Percentiles rank a stretch among this genome's conserved stretches.
phyloP scores from a whole-genome alignment of 371 early-diverging fungal genomes.

The Saksenaea vasiformis region DNA sequence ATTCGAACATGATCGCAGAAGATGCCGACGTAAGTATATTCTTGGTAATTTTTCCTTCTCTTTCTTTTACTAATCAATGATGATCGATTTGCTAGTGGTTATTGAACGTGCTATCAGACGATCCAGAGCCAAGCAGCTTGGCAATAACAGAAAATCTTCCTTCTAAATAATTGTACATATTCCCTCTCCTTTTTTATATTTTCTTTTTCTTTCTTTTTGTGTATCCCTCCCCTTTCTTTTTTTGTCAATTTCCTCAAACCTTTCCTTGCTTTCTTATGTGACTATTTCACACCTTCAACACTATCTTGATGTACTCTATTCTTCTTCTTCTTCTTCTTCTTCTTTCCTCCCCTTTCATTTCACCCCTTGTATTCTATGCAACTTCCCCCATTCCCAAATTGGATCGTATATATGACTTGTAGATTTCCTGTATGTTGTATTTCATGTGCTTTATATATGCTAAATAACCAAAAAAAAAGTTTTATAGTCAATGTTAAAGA shows the following conservation, averaged over 20 bases:
- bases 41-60: background rate
- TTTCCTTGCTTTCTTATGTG: conserved; percentile 13
- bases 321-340: background rate
- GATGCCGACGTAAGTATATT: conserved; percentile 36
- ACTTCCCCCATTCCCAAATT: background rate
- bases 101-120: conserved; percentile 8
- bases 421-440: conserved; percentile 3
- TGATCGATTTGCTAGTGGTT: background rate
- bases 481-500: background rate
- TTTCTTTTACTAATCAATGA: background rate
- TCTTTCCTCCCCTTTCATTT: background rate
- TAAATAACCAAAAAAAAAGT: background rate
- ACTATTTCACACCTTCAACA: conserved; percentile 4
- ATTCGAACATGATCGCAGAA: conserved; percentile 25
- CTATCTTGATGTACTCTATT: conserved; percentile 2
- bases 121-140: background rate
- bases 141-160: background rate
- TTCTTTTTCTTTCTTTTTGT: background rate
- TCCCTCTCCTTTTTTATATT: background rate
- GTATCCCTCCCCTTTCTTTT: background rate
- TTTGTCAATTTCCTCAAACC: conserved; percentile 2
- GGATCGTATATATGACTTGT: conserved; percentile 4
- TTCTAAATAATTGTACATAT: conserved; percentile 1
- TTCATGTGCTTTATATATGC: conserved; percentile 5
- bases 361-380: conserved; percentile 2